Evolutionary conservation across 129 eudicot genomes (phyloP), one percentile per base, ranked within the genome.

Genomic region (Lactuca saligna): DNA sequence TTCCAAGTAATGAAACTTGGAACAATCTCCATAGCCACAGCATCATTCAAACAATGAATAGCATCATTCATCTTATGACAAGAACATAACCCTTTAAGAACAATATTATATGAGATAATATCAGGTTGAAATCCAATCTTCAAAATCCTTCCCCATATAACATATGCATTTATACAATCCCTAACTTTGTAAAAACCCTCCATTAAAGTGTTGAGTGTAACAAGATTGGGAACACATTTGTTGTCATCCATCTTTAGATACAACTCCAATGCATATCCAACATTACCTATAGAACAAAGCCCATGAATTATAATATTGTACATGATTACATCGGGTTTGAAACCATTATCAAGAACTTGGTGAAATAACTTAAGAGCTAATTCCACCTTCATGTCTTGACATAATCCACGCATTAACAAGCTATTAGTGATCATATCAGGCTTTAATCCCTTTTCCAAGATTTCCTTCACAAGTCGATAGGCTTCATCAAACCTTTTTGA

Each of bases 271-370:
- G 98, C 95, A 76, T 72, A 78, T 64, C 54, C 84, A 63, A 81
- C 81, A 62, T 85, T 87, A 48, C 96, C 88, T 61, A 51, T 69
- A 20, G 95, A 84, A 78, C 95, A 93, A 39, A 93, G 84, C 50
- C 97, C 98, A 44, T 93, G 98, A n/a, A 87, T 75, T 54, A 93
- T 57, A 31, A 89, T 93, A 71, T 93, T 93, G 70, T 86, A 86
- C 97, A 93, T 93, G 3, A 74, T 86, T 41, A 87, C 85, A 78
- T 93, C 98, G 38, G 95, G 92, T 75, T 78, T 75, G 32, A 80
- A 62, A 57, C 98, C 96, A 48, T 80, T 77, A 16, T 71, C 64
- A 15, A 78, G 64, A 34, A 80, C 85, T 65, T 87, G 82, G 61
- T 67, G 31, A 92, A 90, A 93, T 29, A 93, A 59, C 8, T 73